Evolutionary conservation across 148 eudicot species (phyloP), one percentile per base, ranked within the genome.

Genomic region (Cornus kousa): DNA sequence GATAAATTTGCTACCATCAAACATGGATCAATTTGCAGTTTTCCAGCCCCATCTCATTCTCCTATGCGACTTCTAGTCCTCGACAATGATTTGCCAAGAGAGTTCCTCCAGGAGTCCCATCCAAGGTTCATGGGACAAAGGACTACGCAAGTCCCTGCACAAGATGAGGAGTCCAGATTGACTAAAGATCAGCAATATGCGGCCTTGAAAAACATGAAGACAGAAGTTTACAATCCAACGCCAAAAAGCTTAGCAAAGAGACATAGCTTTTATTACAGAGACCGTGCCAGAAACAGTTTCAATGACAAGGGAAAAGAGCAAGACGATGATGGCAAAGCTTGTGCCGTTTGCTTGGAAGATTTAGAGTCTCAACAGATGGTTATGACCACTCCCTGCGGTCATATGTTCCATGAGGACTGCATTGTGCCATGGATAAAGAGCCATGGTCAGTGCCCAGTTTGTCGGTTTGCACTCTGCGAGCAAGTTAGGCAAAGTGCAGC

Each of bases 321-420:
- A 9, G 88, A 89, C 16, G 90, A 87, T 24, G 93, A 79, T 9
- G 70, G 79, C 13, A 92, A 91, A 78, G 89, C 84, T 48, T 95
- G 98, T 75, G 88, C 90, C 2, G 72, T 95, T 80, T 95, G 98
- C 77, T 89, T 95, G 78, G 98, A 95, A 12, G 97, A 95, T 66
- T 90, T 95, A 40, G 86, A 88, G 83, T 70, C 85, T 13, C 84
- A 78, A 62, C 84, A 88, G 74, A 74, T 82, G 48, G 90, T 93
- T 37, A 84, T 83, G 82, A 65, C 83, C 28, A 93, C 98, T 3
- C 94, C 97, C 1, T 95, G 98, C 80, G 79, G 74, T 39, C 98
- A 93, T 75, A 93, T 95, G 94, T 95, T 93, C 70, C 98, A 95
- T 73, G 97, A 95, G 59, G 96, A 89, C 5, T 95, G 98, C 85